phyloP scores from a whole-genome alignment of 139 green algal genomes.

The Tetraselmis striata region DNA sequence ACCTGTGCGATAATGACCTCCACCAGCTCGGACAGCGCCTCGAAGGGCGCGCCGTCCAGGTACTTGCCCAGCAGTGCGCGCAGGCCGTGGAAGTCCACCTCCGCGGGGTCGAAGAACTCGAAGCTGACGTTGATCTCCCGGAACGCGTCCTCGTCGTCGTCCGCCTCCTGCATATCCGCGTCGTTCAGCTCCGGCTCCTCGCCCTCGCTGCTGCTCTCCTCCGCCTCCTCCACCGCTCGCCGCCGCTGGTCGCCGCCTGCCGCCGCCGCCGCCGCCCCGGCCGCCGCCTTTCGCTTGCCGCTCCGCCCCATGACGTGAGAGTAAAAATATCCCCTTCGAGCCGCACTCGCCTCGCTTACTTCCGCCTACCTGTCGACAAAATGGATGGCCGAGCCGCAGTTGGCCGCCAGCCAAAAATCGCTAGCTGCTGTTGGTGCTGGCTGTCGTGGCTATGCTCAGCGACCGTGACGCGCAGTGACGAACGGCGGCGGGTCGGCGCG shows the following conservation, averaged over 20 bases:
- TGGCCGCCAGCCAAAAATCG: no score
- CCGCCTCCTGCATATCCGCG: neutral
- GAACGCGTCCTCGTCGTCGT: neutral
- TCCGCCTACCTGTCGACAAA: no score
- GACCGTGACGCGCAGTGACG: no score
- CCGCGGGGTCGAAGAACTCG: constrained; percentile 77
- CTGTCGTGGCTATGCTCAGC: no score
- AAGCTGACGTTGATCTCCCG: constrained; percentile 67
- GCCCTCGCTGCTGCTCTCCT: neutral
- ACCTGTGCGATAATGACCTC: constrained; percentile 71
- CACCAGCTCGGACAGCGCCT: constrained; percentile 48
- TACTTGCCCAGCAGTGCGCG: constrained; percentile 68
- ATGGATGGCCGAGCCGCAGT: no score
- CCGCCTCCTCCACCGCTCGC: neutral
- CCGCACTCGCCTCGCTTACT: no score
- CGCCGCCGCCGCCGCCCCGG: no score
- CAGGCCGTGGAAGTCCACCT: constrained; percentile 82
- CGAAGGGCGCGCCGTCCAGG: constrained; percentile 66
- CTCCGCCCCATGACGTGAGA: neutral
- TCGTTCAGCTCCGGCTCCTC: no score
- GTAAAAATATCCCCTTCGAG: no score
- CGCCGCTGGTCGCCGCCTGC: neutral
- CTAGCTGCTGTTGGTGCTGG: no score
- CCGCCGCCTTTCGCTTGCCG: neutral
- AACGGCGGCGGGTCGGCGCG: no score